Conservation (phyloP, 805 yeast species). For the Pichia phayaonensis region DNA sequence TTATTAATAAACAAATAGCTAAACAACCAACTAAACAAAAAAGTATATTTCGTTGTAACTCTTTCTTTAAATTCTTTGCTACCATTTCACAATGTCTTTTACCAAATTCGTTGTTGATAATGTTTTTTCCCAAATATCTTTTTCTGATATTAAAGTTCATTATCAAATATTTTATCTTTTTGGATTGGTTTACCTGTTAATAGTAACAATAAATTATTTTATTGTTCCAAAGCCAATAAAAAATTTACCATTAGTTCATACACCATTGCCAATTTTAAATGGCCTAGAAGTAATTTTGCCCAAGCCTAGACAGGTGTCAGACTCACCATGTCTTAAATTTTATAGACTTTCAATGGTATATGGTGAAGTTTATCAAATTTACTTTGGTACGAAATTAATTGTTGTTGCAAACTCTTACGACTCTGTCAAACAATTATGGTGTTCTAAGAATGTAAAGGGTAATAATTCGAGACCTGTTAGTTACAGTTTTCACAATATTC, state of each 20-base stretch:
- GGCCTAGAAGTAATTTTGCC: constrained; percentile 21
- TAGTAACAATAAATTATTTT: neutral
- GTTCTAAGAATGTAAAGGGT: constrained; percentile 35
- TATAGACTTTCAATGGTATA: constrained; percentile 36
- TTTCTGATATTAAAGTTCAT: neutral
- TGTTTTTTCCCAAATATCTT: neutral
- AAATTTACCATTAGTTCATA: constrained; percentile 15
- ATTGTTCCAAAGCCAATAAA: constrained; percentile 13
- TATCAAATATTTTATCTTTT: neutral
- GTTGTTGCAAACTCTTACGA: constrained; percentile 62
- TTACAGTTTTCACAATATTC: constrained; percentile 59
- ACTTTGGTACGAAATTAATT: constrained; percentile 49
- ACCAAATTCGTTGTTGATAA: neutral
- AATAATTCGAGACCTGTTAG: constrained; percentile 61
- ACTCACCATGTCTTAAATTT: constrained; percentile 42
- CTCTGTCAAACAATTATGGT: constrained; percentile 49
- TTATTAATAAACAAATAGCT: too few species aligned
- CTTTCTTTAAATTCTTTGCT: neutral
- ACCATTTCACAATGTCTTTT: neutral
- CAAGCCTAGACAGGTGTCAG: constrained; percentile 12
- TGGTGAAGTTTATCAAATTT: constrained; percentile 50
- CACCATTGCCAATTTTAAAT: constrained; percentile 23
- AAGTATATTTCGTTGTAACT: neutral
- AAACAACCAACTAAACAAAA: too few species aligned
- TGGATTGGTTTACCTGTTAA: neutral